Percentiles rank a stretch among this genome's conserved stretches.
phyloP scores from a whole-genome alignment of 495 filamentous ascomycete genomes.

The Aspergillus panamensis region DNA sequence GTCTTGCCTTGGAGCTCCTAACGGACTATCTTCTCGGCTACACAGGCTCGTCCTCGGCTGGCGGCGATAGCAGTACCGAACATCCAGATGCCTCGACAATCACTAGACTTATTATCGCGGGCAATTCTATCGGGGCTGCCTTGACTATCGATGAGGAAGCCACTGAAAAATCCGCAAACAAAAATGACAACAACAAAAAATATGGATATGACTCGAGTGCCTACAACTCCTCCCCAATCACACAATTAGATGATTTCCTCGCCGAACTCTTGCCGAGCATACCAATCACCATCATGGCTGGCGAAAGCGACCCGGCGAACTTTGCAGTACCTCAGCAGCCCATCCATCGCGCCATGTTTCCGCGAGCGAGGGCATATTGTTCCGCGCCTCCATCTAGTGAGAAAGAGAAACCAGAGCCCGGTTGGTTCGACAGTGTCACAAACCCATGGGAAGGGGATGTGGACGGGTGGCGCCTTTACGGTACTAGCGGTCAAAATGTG shows the following conservation, averaged over 20 bases:
- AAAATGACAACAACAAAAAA: conserved; percentile 52
- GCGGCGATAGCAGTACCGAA: conserved; percentile 42
- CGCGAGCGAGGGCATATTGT: conserved; percentile 63
- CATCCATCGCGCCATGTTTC: conserved; percentile 80
- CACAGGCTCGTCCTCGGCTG: conserved; percentile 44
- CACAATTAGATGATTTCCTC: conserved; percentile 79
- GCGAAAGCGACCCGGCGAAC: conserved; percentile 74
- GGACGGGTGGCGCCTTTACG: conserved; percentile 81
- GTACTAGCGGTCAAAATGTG: conserved; percentile 84
- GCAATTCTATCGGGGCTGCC: conserved; percentile 71
- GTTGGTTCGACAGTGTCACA: conserved; percentile 86
- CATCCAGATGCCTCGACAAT: conserved; percentile 56
- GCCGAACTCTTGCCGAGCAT: conserved; percentile 74
- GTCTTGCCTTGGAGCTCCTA: conserved; percentile 69
- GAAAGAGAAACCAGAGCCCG: conserved; percentile 43
- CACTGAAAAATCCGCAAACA: conserved; percentile 36
- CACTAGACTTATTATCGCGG: conserved; percentile 82
- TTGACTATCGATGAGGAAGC: conserved; percentile 33
- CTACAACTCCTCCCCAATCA: conserved; percentile 82
- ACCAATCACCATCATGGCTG: conserved; percentile 76
- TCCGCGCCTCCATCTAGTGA: conserved; percentile 46
- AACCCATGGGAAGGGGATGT: conserved; percentile 91
- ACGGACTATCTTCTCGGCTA: conserved; percentile 88
- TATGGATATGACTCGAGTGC: conserved; percentile 90
- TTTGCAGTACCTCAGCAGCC: conserved; percentile 76